Evolutionary conservation across 805 yeast genomes (phyloP).

Genomic region (Yarrowia hollandica): DNA sequence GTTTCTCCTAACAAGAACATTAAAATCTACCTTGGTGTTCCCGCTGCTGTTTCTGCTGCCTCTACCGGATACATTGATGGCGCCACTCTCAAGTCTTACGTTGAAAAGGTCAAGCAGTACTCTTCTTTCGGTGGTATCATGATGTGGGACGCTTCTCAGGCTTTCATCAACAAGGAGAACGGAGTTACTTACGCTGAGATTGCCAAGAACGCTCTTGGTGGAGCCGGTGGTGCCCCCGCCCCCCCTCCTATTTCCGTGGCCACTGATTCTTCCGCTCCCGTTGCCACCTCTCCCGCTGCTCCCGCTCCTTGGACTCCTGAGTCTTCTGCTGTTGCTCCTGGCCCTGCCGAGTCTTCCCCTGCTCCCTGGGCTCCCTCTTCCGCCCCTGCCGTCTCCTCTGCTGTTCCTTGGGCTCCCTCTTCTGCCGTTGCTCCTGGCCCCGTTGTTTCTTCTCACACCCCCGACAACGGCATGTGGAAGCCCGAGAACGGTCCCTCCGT

Average conservation of each 20-base stretch:
- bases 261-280: not conserved
- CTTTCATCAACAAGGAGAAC: constrained; percentile 39
- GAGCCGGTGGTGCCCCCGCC: not conserved
- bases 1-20: constrained; percentile 53
- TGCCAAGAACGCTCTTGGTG: constrained; percentile 25
- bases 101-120: constrained; percentile 36
- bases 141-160: constrained; percentile 82
- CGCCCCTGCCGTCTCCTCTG: not conserved
- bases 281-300: not conserved
- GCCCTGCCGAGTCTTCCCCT: too few relatives aligned
- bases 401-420: not conserved
- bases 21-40: constrained; percentile 62
- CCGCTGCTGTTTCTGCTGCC: constrained; percentile 56
- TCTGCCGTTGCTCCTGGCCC: not conserved
- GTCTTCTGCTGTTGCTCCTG: not conserved
- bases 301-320: not conserved
- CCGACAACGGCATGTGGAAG: constrained; percentile 4
- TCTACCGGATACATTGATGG: constrained; percentile 56
- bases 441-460: not conserved
- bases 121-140: constrained; percentile 61
- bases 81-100: constrained; percentile 39
- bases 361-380: not conserved
- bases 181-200: not conserved
- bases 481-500: not conserved
- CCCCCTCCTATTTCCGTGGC: not conserved